Conservation (phyloP, 805 yeast genomes). For the Candida sithepensis region DNA sequence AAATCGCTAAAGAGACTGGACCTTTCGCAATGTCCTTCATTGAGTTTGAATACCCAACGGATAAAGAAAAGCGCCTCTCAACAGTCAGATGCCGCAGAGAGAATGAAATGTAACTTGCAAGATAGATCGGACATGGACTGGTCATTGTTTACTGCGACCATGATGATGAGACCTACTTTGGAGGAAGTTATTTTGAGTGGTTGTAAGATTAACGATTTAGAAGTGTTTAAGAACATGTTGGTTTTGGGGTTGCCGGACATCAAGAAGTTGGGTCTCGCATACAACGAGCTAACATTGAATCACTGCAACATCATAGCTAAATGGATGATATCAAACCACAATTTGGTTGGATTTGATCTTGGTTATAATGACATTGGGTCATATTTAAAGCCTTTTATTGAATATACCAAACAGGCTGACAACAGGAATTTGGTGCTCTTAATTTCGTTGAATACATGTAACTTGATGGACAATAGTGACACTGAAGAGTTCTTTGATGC, state of each 20-base stretch:
- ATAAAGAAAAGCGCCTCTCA: conserved; percentile 21
- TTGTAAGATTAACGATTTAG: conserved; percentile 55
- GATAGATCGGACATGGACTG: conserved; percentile 80
- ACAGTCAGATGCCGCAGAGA: conserved; percentile 23
- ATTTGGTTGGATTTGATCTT: conserved; percentile 69
- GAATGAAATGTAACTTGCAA: conserved; percentile 45
- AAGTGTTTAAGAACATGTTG: conserved; percentile 52
- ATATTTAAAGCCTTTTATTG: conserved; percentile 36
- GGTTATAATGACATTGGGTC: conserved; percentile 72
- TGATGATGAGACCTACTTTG: conserved; percentile 67
- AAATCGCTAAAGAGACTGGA: conserved; percentile 57
- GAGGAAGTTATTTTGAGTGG: conserved; percentile 82
- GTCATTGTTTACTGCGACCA: conserved; percentile 68
- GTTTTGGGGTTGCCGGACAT: conserved; percentile 56
- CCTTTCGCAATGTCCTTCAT: conserved; percentile 62
- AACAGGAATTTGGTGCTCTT: conserved; percentile 34
- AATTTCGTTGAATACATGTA: conserved; percentile 64
- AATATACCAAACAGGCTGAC: conserved; percentile 21
- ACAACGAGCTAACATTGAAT: conserved; percentile 57
- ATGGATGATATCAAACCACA: conserved; percentile 50
- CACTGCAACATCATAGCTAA: conserved; percentile 54
- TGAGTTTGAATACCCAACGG: conserved; percentile 42
- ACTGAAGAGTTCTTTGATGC: conserved; percentile 45
- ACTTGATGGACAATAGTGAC: conserved; percentile 49
- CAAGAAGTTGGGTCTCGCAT: conserved; percentile 70